These are phyloP conservation scores for Hymenoscyphus occultus DNA, from an alignment of 2,329 filamentous ascomycete species.

Conservation along the genomic window DNA sequence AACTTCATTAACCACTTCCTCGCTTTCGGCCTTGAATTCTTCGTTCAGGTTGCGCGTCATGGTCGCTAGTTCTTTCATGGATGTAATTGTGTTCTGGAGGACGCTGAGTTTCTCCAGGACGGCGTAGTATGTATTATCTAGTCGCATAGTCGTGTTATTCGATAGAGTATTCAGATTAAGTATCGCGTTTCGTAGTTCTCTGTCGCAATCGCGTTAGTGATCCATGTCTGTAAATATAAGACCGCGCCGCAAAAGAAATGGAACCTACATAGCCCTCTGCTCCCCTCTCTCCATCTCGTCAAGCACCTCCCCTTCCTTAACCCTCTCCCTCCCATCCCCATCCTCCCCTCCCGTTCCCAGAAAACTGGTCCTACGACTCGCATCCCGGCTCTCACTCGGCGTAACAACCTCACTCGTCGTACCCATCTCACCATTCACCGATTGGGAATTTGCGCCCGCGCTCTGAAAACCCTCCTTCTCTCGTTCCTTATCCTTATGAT, in stretches of 20 bases:
- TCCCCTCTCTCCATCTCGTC: constrained; percentile 43
- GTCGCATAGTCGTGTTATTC: constrained; percentile 57
- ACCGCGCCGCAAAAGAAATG: neutral
- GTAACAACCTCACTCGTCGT: constrained; percentile 42
- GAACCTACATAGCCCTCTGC: constrained; percentile 43
- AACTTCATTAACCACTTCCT: constrained; percentile 58
- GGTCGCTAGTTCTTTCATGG: constrained; percentile 64
- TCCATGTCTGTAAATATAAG: neutral
- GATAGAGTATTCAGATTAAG: constrained; percentile 57
- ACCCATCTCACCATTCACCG: constrained; percentile 8
- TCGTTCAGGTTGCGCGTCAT: constrained; percentile 56
- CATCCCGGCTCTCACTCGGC: constrained; percentile 43
- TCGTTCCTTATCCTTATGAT: neutral
- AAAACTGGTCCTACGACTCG: constrained; percentile 45
- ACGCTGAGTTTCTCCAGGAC: constrained; percentile 66
- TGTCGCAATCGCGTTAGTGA: constrained; percentile 28
- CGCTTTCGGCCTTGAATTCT: constrained; percentile 58
- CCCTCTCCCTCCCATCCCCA: constrained; percentile 18
- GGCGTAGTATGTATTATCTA: constrained; percentile 73
- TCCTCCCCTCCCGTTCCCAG: constrained; percentile 30
- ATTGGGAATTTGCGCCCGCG: constrained; percentile 11
- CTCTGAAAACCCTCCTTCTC: constrained; percentile 6
- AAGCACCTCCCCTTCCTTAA: constrained; percentile 41
- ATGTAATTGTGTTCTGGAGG: constrained; percentile 61
- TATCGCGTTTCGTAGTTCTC: constrained; percentile 52